Evolutionary conservation across 202 grass and related monocot genomes (phyloP).

Genomic region (Zoysia matrella): DNA sequence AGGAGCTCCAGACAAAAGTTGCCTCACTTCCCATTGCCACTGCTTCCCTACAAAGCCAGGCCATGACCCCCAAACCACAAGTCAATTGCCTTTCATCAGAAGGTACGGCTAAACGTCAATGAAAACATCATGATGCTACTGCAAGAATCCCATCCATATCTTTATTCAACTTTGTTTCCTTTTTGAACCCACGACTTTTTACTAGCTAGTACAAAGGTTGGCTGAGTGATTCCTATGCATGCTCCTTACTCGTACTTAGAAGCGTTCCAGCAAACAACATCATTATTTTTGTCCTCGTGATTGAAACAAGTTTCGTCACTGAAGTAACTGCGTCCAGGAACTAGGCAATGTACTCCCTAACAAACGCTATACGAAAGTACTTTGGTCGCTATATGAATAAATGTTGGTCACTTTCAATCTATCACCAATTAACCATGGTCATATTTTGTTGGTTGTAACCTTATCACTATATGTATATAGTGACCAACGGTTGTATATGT

Average conservation of each 20-base stretch:
- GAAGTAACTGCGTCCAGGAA: neutral
- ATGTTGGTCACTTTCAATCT: too few species aligned
- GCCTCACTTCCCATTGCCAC: conserved; percentile 33
- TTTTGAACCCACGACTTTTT: conserved; percentile 32
- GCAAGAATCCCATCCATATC: conserved; percentile 51
- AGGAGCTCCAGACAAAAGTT: conserved; percentile 55
- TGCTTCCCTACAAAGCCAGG: conserved; percentile 48
- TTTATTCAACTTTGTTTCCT: neutral
- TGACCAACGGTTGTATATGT: too few species aligned
- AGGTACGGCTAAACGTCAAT: conserved; percentile 51
- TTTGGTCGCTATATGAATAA: too few species aligned
- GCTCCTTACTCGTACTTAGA: conserved; percentile 18
- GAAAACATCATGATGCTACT: conserved; percentile 55
- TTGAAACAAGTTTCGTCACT: conserved; percentile 32
- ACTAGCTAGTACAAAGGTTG: conserved; percentile 44
- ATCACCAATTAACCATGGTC: too few species aligned
- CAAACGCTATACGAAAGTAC: too few species aligned
- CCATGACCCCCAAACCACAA: conserved; percentile 7
- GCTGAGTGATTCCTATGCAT: conserved; percentile 43
- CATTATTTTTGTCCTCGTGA: conserved; percentile 44
- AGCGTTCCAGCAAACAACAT: conserved; percentile 8
- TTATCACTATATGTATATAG: too few species aligned
- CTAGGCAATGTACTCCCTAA: neutral
- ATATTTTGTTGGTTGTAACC: too few species aligned
- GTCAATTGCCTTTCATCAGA: conserved; percentile 54